phyloP scores from a whole-genome alignment of 169 alveolate genomes.

The Plasmodium gonderi region DNA sequence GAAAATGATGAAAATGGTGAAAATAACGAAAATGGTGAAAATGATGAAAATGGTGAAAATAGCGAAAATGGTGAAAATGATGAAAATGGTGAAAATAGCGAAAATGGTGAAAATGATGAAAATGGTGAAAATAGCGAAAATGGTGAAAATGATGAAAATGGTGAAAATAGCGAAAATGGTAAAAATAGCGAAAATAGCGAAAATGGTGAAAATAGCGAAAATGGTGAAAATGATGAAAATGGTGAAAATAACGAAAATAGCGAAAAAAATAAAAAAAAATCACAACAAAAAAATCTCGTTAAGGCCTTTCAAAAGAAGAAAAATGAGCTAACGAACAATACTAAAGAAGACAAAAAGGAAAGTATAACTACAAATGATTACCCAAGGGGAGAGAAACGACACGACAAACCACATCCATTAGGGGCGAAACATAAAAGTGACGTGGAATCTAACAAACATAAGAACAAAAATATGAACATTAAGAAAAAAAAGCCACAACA shows the following conservation, averaged over 20 bases:
- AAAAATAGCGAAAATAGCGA: too few relatives aligned
- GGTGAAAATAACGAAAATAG: neutral
- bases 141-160: too few relatives aligned
- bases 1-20: too few relatives aligned
- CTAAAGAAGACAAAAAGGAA: neutral
- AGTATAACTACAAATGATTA: constrained; percentile 7
- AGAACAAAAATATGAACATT: neutral
- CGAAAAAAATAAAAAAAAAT: neutral
- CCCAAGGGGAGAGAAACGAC: neutral
- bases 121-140: too few relatives aligned
- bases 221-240: too few relatives aligned
- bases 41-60: too few relatives aligned
- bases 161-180: too few relatives aligned
- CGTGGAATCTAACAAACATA: constrained; percentile 29
- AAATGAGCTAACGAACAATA: constrained; percentile 11
- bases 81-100: too few relatives aligned
- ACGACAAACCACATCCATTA: neutral
- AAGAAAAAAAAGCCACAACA: neutral
- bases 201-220: too few relatives aligned
- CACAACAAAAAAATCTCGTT: neutral
- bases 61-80: too few relatives aligned
- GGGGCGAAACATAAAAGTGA: constrained; percentile 19
- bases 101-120: too few relatives aligned
- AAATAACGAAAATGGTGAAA: too few relatives aligned
- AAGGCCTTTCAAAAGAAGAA: constrained; percentile 19